Evolutionary conservation across 2,329 filamentous ascomycete genomes (phyloP).

Genomic region (Talaromyces piceae): DNA sequence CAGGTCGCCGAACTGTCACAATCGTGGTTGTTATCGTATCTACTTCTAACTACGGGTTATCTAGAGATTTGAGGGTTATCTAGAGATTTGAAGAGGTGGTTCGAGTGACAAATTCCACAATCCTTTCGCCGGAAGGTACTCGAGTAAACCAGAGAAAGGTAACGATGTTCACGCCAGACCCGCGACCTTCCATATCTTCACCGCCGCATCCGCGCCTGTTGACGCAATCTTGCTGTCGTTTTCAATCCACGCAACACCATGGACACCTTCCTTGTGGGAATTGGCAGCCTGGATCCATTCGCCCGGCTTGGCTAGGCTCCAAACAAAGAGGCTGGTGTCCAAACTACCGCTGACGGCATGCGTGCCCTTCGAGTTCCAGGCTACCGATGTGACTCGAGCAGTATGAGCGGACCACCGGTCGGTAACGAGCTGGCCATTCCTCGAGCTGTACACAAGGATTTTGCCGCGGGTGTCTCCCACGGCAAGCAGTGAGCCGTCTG

Average conservation of each 20-base stretch:
- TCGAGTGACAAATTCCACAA: background rate
- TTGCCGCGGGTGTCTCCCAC: conserved; percentile 79
- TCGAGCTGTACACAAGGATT: conserved; percentile 70
- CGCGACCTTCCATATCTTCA: conserved; percentile 78
- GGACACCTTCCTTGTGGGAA: conserved; percentile 93
- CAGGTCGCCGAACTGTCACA: too few species aligned
- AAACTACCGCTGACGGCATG: conserved; percentile 77
- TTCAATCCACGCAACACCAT: conserved; percentile 73
- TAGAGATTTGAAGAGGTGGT: too few species aligned
- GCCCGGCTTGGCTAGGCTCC: conserved; percentile 77
- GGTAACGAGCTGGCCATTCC: conserved; percentile 63
- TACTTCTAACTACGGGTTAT: too few species aligned
- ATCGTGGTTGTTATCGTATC: too few species aligned
- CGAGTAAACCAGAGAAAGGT: too few species aligned
- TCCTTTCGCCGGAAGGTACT: background rate
- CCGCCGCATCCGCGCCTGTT: conserved; percentile 75
- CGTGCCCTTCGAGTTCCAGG: conserved; percentile 71
- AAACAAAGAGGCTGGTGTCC: conserved; percentile 88
- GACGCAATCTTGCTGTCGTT: conserved; percentile 63
- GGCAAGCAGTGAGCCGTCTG: conserved; percentile 67
- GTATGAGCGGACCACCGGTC: conserved; percentile 72
- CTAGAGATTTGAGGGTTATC: too few species aligned
- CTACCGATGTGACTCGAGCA: conserved; percentile 57
- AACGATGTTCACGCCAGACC: conserved; percentile 41
- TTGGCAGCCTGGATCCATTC: conserved; percentile 77